These are phyloP conservation scores for Basidiobolus meristosporus DNA, from an alignment of 371 early-diverging fungal genomes.

Conservation along the genomic window DNA sequence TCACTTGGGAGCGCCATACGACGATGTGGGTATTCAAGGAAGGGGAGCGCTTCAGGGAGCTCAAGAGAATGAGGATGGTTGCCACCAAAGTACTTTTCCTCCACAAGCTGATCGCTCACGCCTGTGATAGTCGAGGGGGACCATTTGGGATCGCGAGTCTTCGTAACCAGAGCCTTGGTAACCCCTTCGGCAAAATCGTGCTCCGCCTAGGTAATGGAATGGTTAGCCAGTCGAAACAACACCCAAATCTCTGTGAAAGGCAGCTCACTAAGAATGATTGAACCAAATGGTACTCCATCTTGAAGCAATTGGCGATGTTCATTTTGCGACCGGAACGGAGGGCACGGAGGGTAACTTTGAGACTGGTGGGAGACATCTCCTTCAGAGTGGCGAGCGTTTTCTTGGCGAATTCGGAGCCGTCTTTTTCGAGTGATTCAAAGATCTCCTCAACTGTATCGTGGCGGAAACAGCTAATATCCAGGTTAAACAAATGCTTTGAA, in stretches of 20 bases:
- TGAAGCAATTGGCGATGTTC: conserved; percentile 58
- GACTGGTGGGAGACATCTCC: conserved; percentile 64
- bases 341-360: conserved; percentile 69
- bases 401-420: conserved; percentile 38
- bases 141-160: neutral
- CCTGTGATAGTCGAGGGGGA: no score
- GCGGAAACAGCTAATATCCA: conserved; percentile 43
- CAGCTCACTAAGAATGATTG: conserved; percentile 48
- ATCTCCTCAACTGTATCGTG: conserved; percentile 63
- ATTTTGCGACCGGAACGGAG: conserved; percentile 47
- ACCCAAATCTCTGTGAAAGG: conserved; percentile 3
- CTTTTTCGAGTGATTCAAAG: conserved; percentile 46
- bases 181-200: conserved; percentile 87
- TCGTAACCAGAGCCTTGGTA: conserved; percentile 35
- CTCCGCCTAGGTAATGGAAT: conserved; percentile 11
- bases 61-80: conserved; percentile 12
- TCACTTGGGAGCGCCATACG: neutral
- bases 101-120: no score
- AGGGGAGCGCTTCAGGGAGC: conserved; percentile 11
- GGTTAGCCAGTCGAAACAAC: no score
- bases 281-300: conserved; percentile 68
- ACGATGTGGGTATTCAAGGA: neutral
- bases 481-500: conserved; percentile 2
- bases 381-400: conserved; percentile 41
- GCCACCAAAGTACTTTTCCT: conserved; percentile 28